These are phyloP conservation scores for Botrytis squamosa DNA, from an alignment of 2,329 filamentous ascomycete genomes.

Conservation along the genomic window DNA sequence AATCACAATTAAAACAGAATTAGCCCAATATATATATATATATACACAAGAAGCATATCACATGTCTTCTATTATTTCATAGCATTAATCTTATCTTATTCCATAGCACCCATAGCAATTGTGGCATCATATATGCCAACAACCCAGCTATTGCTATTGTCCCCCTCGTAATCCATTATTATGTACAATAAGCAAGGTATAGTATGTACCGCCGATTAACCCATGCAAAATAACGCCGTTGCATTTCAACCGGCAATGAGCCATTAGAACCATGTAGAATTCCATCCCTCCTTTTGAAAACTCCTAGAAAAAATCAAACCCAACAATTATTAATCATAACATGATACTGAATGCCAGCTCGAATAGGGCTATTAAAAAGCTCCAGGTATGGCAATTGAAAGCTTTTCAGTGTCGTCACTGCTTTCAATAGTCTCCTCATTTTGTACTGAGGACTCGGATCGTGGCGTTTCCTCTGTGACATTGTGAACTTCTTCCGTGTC, in stretches of 20 bases:
- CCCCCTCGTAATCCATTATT: slow-evolving; percentile 16
- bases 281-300: slow-evolving; percentile 3
- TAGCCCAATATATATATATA: neutral
- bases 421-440: slow-evolving; percentile 30
- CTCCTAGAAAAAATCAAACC: slow-evolving; percentile 2
- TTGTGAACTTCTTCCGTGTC: slow-evolving; percentile 13
- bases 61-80: slow-evolving; percentile 1
- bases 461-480: slow-evolving; percentile 28
- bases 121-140: slow-evolving; percentile 11
- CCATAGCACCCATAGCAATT: neutral
- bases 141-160: slow-evolving; percentile 9
- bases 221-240: slow-evolving; percentile 15
- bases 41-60: neutral
- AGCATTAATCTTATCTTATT: slow-evolving; percentile 12
- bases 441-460: slow-evolving; percentile 30
- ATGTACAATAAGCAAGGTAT: slow-evolving; percentile 19
- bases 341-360: slow-evolving; percentile 5
- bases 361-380: slow-evolving; percentile 6
- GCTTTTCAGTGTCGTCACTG: slow-evolving; percentile 23
- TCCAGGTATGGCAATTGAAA: slow-evolving; percentile 41
- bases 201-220: slow-evolving; percentile 5
- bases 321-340: slow-evolving; percentile 17
- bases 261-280: slow-evolving; percentile 3
- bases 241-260: slow-evolving; percentile 10
- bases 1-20: neutral